A percentile compares a stretch with the other conserved stretches of the same genome.
phyloP scores from a whole-genome alignment of 371 early-diverging fungal species.

The Mucor indicus region DNA sequence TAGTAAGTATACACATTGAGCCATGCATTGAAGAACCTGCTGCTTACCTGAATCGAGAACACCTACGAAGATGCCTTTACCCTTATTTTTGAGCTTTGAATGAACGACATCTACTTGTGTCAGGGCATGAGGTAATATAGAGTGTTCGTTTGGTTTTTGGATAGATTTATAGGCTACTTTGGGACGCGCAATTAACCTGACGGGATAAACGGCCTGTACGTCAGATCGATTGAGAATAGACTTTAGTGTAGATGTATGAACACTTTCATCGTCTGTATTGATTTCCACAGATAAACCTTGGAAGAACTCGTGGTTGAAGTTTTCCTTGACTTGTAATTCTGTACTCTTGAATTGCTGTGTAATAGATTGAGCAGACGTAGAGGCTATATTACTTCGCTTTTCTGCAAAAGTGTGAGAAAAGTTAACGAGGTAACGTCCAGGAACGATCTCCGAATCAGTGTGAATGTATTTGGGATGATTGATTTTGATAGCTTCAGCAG shows the following conservation, averaged over 20 bases:
- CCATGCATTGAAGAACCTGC: neutral
- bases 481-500: slow-evolving; percentile 18
- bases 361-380: slow-evolving; percentile 18
- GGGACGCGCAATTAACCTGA: slow-evolving; percentile 27
- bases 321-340: slow-evolving; percentile 21
- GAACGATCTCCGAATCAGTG: slow-evolving; percentile 10
- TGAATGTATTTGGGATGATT: slow-evolving; percentile 24
- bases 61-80: slow-evolving; percentile 66
- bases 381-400: too few species aligned
- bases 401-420: slow-evolving; percentile 8
- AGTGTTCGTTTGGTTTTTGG: slow-evolving; percentile 3
- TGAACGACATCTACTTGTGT: slow-evolving; percentile 61
- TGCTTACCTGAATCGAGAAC: slow-evolving; percentile 62
- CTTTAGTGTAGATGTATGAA: slow-evolving; percentile 13
- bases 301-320: slow-evolving; percentile 31
- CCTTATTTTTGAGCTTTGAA: slow-evolving; percentile 43
- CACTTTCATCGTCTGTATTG: slow-evolving; percentile 10
- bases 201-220: slow-evolving; percentile 30
- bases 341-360: slow-evolving; percentile 21
- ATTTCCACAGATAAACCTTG: slow-evolving; percentile 32
- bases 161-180: slow-evolving; percentile 1
- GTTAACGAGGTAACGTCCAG: slow-evolving; percentile 37
- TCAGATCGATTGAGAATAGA: slow-evolving; percentile 19
- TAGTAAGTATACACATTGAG: slow-evolving; percentile 22
- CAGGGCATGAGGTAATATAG: slow-evolving; percentile 44